Base-by-base conservation (phyloP, 805 yeast species). In the Wickerhamiella azyma region DNA sequence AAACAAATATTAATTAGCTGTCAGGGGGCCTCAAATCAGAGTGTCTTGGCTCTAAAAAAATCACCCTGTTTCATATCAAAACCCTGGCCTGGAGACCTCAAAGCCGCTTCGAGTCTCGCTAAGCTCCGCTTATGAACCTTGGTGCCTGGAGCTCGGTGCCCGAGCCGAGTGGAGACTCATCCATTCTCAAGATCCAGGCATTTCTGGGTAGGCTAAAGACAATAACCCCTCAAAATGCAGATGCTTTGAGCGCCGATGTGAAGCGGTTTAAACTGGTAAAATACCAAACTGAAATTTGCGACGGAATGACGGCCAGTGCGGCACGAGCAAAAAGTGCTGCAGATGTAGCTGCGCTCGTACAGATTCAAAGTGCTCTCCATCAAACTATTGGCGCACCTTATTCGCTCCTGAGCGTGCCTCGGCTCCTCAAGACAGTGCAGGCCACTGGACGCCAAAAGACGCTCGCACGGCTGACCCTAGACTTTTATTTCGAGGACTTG, bases 231-330 rank as follows among this genome's bases (percentile, higher is more conserved):
- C 9, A 16, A 5, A 33, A 18, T 14, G 19, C 36, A 8, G n/a
- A 3, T 5, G 43, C 19, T 2, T 2, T 44, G 21, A 17, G 10
- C n/a, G 28, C n/a, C 4, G 47, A 44, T 11, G 37, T 41, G 28
- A n/a, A n/a, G 13, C 30, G 29, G 24, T 28, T 39, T 8, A 21
- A 37, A n/a, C 43, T 44, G 19, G 47, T 37, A 5, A 44, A 44
- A 28, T 44, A 44, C 39, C 39, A 19, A 19, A 39, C 35, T 10
- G 47, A 44, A 21, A 18, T 44, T 7, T 21, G 39, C 19, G 45
- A 42, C 8, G 29, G 32, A 2, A 37, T 42, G 13, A 26, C 21
- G 21, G 32, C 38, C 10, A 24, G 32, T 30, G 45, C 45, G 10
- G 9, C 40, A 10, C 36, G 26, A 36, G 18, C 26, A 9, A 35